Conservation (phyloP, 176 grass and related monocot genomes). For the Bonia amplexicaulis region DNA sequence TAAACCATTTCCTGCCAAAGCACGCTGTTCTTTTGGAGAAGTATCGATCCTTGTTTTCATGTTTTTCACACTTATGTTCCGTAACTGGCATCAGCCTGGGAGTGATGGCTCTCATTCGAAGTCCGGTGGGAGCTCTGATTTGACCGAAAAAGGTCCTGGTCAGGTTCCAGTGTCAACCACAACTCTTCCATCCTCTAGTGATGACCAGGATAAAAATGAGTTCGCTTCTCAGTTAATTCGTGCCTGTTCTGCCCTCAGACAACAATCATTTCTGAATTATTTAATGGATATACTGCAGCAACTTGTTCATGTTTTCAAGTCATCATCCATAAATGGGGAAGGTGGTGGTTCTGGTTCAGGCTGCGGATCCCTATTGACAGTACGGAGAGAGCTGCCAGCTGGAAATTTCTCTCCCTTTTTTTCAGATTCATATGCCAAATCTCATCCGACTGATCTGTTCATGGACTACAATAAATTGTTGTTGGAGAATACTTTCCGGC, state of each 20-base stretch:
- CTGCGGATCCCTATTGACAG: conserved; percentile 82
- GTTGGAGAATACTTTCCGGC: conserved; percentile 86
- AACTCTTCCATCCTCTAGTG: conserved; percentile 39
- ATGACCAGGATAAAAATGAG: conserved; percentile 82
- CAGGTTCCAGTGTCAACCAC: conserved; percentile 41
- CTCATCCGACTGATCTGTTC: conserved; percentile 89
- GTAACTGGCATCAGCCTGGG: conserved; percentile 97
- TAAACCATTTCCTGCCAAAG: conserved; percentile 74
- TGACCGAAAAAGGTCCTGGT: conserved; percentile 59
- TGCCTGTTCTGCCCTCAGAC: conserved; percentile 81
- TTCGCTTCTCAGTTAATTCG: conserved; percentile 81
- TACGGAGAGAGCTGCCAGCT: conserved; percentile 83
- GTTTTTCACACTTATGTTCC: conserved; percentile 98
- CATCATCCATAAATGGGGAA: conserved; percentile 56
- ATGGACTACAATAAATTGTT: conserved; percentile 84
- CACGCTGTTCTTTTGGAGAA: conserved; percentile 79
- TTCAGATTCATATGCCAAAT: conserved; percentile 96
- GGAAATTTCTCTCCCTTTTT: conserved; percentile 97
- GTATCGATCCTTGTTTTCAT: conserved; percentile 95
- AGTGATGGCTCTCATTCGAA: conserved; percentile 58
- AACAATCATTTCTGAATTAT: conserved; percentile 91
- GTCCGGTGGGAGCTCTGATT: conserved; percentile 59
- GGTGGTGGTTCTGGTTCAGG: conserved; percentile 57
- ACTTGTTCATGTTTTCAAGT: conserved; percentile 84
- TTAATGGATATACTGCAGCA: conserved; percentile 97